A percentile compares a stretch with the other conserved stretches of the same genome.
These are phyloP conservation scores for Apiospora rasikravindrae DNA, from an alignment of 2,329 filamentous ascomycete species.

Conservation along the genomic window DNA sequence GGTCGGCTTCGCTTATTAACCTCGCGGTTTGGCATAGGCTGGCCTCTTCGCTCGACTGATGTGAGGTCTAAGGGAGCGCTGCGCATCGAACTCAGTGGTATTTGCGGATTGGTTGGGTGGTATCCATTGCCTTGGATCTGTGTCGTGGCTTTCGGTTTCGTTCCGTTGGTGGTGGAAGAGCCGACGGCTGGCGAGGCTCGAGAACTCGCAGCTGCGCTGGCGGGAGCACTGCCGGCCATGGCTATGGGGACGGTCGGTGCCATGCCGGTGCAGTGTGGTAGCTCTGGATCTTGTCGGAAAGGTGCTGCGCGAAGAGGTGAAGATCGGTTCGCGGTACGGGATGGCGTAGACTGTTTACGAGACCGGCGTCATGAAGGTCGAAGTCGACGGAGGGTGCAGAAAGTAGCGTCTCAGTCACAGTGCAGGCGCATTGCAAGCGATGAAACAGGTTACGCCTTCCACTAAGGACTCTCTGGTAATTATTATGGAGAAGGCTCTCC, in stretches of 20 bases:
- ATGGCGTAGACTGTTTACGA: background rate
- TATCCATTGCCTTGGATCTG: conserved; percentile 60
- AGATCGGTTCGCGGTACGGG: background rate
- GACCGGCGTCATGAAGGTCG: background rate
- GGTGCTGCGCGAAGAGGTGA: background rate
- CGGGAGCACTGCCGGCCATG: conserved; percentile 15
- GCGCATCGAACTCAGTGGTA: conserved; percentile 60
- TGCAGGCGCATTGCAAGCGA: conserved; percentile 18
- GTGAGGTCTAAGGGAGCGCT: conserved; percentile 77
- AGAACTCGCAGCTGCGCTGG: conserved; percentile 14
- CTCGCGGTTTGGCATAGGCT: conserved; percentile 77
- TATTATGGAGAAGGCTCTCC: background rate
- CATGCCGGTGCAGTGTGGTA: conserved; percentile 1
- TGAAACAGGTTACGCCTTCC: conserved; percentile 1
- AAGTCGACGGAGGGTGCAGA: background rate
- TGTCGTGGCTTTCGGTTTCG: conserved; percentile 27
- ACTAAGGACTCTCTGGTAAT: background rate
- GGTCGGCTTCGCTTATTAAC: conserved; percentile 78
- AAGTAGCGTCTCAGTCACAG: conserved; percentile 8
- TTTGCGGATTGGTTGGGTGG: conserved; percentile 55
- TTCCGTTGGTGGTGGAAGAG: background rate
- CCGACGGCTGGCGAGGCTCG: conserved; percentile 15
- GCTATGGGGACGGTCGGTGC: conserved; percentile 13
- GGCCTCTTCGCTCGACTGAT: conserved; percentile 90
- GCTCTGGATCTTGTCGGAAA: background rate